These are phyloP conservation scores for Epichloe bromicola DNA, from an alignment of 2,329 filamentous ascomycete genomes.

Conservation along the genomic window DNA sequence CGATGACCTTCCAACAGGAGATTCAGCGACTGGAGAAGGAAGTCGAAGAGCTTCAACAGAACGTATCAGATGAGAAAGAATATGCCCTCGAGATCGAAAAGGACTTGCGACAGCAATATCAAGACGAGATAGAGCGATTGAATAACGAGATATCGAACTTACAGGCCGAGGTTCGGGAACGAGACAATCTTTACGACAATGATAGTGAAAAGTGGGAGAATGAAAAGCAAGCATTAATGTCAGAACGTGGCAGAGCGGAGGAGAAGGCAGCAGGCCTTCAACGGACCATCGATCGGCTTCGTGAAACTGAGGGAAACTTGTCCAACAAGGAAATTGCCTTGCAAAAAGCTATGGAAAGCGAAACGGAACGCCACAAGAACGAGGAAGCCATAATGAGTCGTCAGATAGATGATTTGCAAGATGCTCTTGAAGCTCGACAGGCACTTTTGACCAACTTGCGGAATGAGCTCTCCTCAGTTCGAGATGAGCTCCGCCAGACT, in stretches of 20 bases:
- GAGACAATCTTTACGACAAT: constrained; percentile 56
- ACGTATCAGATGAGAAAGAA: constrained; percentile 40
- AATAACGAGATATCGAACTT: constrained; percentile 48
- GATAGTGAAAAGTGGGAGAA: constrained; percentile 63
- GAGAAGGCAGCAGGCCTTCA: constrained; percentile 56
- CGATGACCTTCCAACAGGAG: constrained; percentile 52
- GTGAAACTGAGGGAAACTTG: constrained; percentile 52
- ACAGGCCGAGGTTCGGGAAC: constrained; percentile 53
- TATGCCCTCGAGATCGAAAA: constrained; percentile 48
- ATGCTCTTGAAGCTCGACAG: constrained; percentile 55
- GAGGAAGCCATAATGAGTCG: constrained; percentile 57
- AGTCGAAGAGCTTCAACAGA: constrained; percentile 33
- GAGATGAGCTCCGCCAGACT: constrained; percentile 57
- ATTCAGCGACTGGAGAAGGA: constrained; percentile 36
- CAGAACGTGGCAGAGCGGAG: constrained; percentile 53
- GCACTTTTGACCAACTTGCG: constrained; percentile 51
- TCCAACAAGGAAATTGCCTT: constrained; percentile 55
- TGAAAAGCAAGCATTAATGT: constrained; percentile 47
- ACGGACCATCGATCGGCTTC: constrained; percentile 56
- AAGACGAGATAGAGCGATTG: constrained; percentile 35
- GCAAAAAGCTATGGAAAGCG: constrained; percentile 55
- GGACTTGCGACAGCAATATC: constrained; percentile 34
- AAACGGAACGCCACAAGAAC: constrained; percentile 56
- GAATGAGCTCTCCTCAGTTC: constrained; percentile 50
- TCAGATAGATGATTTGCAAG: constrained; percentile 64